A percentile compares a stretch with the other conserved stretches of the same genome.
Evolutionary conservation across 2,329 filamentous ascomycete species (phyloP).

Genomic region (Colletotrichum noveboracense): DNA sequence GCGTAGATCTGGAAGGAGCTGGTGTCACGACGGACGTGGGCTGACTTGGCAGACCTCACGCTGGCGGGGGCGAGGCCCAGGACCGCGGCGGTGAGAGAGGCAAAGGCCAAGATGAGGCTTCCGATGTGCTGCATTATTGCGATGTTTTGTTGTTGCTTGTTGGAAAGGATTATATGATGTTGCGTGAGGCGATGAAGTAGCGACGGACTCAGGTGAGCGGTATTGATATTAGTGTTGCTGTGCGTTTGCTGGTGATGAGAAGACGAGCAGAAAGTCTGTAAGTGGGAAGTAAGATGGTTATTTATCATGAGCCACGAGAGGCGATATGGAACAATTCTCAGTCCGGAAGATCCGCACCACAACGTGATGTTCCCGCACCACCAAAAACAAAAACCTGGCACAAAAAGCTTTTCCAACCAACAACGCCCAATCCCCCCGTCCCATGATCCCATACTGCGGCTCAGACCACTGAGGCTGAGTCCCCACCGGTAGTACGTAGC

Average conservation of each 20-base stretch:
- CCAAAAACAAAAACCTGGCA: neutral
- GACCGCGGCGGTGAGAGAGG: neutral
- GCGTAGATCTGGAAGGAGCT: conserved; percentile 29
- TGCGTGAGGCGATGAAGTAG: neutral
- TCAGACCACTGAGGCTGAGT: neutral
- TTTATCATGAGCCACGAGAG: neutral
- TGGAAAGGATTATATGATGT: neutral
- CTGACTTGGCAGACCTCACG: neutral
- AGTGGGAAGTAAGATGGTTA: neutral
- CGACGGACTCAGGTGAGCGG: neutral
- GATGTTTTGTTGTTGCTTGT: neutral
- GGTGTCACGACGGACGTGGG: neutral
- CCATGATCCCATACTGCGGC: neutral
- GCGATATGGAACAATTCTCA: neutral
- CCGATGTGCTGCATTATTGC: neutral
- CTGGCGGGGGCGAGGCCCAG: neutral
- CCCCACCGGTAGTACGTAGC: neutral
- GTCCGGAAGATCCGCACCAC: neutral
- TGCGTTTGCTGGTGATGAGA: neutral
- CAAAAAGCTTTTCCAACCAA: neutral
- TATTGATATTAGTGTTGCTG: neutral
- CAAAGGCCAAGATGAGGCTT: conserved; percentile 2
- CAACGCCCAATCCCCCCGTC: neutral
- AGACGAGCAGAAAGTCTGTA: neutral
- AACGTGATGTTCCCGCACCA: neutral